Base-by-base conservation (phyloP, 306 rosid species). In the Trifolium pratense region DNA sequence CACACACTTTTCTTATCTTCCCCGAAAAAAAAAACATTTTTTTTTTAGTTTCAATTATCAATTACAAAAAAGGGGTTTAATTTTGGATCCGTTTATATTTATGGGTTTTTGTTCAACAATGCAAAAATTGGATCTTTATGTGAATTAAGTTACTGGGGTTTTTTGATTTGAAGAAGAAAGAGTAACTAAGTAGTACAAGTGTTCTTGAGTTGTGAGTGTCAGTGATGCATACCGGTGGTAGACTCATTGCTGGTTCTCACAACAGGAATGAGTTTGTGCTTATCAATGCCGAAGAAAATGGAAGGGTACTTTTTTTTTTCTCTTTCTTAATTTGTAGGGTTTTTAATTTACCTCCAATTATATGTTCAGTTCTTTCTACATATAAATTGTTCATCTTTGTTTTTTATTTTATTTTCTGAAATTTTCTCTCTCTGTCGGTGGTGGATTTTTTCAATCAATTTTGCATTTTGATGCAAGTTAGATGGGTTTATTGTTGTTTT, bases 221-320 rank as follows among this genome's bases (percentile, higher is more conserved):
- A 86, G 85, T 53, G 58, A 94, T 94, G 99, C 76, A 92, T 56
- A 94, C 99, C 6, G 87, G 90, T 53, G 99, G 99, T 61, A 76
- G 93, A 72, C 97, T 94, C 82, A 71, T 94, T 77, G 97, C 99
- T 82, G 97, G 99, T 82, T 94, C 99, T 70, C 99, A 94, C 74
- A 91, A 94, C 79, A 79, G 99, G 85, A 94, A 94, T 70, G 99
- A 94, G 93, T 94, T 94, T 70, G 88, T 94, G 42, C 90, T 94
- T 53, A 94, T 94, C 92, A 94, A 94, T 91, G 99, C 99, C 6
- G 99, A 94, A 65, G 99, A 94, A 75, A 85, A 73, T 87, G 91
- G 83, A 66, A 78, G 95, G 91, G 99, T 94, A 78, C n/a, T 0
- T 74, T 71, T 36, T 36, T 18, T 5, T 11, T 45, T 25, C 5